Evolutionary conservation across 495 filamentous ascomycete genomes (phyloP), one percentile per base, ranked within the genome.

Genomic region (Daldinia vernicosa): DNA sequence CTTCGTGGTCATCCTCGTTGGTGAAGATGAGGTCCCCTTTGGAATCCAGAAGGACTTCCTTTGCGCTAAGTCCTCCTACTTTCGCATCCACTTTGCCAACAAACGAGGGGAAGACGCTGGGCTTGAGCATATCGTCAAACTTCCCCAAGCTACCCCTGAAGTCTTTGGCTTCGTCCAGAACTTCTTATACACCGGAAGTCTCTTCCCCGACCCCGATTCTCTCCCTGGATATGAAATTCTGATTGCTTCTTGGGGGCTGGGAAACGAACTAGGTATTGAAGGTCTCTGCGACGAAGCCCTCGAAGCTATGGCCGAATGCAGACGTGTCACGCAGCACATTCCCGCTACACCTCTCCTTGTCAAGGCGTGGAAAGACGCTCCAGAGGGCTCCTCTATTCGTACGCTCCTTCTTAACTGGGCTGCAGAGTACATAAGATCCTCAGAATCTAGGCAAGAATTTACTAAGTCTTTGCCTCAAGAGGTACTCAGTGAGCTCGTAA

Each of bases 41-140:
- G 84, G 83, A 22, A 83, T 87, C 58, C 85, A 87, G 66, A 85
- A 84, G 58, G 84, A 87, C 68, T 84, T 85, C 61, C 80, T 87
- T 14, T 82, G 80, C 40, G 76, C 81, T 17, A 85, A 85, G 57
- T 86, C 84, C 0, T 67, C 82, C 5, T 82, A 75, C 63, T 87
- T 83, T 68, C 78, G 72, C 6, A 58, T 78, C 9, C 75, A 78
- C 45, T 87, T 87, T 50, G 68, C 70, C n/a, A 75, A 77, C 17
- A 76, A 71, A n/a, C 26, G 56, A 9, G 24, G 11, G 15, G 69
- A 70, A 0, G 65, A 68, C 24, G 53, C 14, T 17, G 60, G 68
- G 30, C 67, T 85, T 47, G 84, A 87, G 65, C 71, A 81, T 22
- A 51, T 87, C 9, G 81, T 87, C 30, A 78, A 75, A 22, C 77